A percentile compares a stretch with the other conserved stretches of the same genome.
Evolutionary conservation across 2,329 filamentous ascomycete genomes (phyloP).

Genomic region (Sclerotinia nivalis): DNA sequence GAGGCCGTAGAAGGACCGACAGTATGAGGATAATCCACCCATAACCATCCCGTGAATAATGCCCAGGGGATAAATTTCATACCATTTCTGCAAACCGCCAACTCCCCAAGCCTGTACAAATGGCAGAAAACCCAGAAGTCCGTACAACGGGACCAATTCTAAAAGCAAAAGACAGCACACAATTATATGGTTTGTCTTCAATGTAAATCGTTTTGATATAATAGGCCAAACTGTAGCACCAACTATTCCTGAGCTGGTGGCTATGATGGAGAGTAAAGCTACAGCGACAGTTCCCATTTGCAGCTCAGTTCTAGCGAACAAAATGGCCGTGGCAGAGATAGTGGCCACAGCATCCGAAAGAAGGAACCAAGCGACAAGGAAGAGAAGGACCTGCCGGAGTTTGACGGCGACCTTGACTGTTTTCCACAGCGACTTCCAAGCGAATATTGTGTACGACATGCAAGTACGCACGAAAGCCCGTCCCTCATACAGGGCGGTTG

Average conservation of each 20-base stretch:
- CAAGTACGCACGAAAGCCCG: slow-evolving; percentile 49
- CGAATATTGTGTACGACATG: slow-evolving; percentile 73
- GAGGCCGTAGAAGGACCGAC: slow-evolving; percentile 87
- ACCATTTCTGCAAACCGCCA: slow-evolving; percentile 84
- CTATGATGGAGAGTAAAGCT: slow-evolving; percentile 91
- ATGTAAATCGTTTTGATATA: slow-evolving; percentile 67
- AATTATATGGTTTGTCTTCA: slow-evolving; percentile 84
- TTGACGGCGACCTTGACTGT: slow-evolving; percentile 75
- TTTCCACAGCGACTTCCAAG: slow-evolving; percentile 83
- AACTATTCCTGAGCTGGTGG: slow-evolving; percentile 77
- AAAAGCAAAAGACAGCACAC: slow-evolving; percentile 89
- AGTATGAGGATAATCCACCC: slow-evolving; percentile 90
- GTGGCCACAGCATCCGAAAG: slow-evolving; percentile 93
- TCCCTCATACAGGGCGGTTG: slow-evolving; percentile 37
- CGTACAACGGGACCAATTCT: slow-evolving; percentile 90
- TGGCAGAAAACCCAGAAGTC: slow-evolving; percentile 82
- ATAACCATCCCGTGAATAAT: slow-evolving; percentile 91
- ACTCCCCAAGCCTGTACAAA: slow-evolving; percentile 73
- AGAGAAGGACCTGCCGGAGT: slow-evolving; percentile 72
- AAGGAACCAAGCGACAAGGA: slow-evolving; percentile 89
- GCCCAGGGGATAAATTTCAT: slow-evolving; percentile 95
- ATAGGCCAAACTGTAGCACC: slow-evolving; percentile 90
- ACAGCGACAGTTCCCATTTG: slow-evolving; percentile 86
- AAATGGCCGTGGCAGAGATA: slow-evolving; percentile 87
- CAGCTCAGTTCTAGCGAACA: slow-evolving; percentile 92